These are phyloP conservation scores for Lactifluus volemus DNA, from an alignment of 768 basidiomycete genomes.

Conservation along the genomic window DNA sequence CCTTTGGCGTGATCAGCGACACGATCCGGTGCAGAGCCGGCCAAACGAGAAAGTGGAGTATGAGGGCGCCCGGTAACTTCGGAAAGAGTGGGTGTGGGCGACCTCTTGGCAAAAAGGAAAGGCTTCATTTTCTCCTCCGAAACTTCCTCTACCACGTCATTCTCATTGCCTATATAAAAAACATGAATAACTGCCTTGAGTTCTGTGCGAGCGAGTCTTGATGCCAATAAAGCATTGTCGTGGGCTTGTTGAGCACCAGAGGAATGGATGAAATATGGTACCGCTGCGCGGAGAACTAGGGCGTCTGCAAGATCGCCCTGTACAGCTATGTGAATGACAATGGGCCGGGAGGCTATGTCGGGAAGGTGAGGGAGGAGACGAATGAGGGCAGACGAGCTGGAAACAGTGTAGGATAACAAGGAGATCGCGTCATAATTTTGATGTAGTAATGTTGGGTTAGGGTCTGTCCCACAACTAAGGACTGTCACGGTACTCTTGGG, in stretches of 20 bases:
- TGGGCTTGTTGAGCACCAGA: constrained; percentile 72
- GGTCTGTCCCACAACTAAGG: constrained; percentile 45
- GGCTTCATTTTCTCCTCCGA: constrained; percentile 49
- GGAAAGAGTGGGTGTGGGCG: constrained; percentile 21
- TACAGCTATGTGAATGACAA: constrained; percentile 67
- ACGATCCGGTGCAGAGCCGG: constrained; percentile 9
- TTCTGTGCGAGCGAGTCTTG: constrained; percentile 63
- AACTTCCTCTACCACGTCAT: constrained; percentile 40
- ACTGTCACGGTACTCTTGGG: constrained; percentile 29
- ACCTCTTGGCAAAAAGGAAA: constrained; percentile 47
- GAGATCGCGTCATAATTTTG: constrained; percentile 26
- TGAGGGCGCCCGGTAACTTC: constrained; percentile 6
- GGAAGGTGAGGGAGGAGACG: constrained; percentile 61
- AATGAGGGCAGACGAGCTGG: constrained; percentile 42
- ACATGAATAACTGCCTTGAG: constrained; percentile 78
- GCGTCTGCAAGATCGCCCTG: constrained; percentile 62
- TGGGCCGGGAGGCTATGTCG: constrained; percentile 52
- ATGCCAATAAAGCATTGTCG: constrained; percentile 82
- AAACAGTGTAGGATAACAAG: constrained; percentile 52
- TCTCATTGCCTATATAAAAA: constrained; percentile 45
- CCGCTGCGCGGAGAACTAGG: constrained; percentile 65
- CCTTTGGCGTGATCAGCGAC: constrained; percentile 28
- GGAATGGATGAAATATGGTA: constrained; percentile 79
- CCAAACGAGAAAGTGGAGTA: background rate
- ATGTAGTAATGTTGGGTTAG: constrained; percentile 39